Evolutionary conservation across 2,329 filamentous ascomycete genomes (phyloP).

Genomic region (Fusarium chaquense): DNA sequence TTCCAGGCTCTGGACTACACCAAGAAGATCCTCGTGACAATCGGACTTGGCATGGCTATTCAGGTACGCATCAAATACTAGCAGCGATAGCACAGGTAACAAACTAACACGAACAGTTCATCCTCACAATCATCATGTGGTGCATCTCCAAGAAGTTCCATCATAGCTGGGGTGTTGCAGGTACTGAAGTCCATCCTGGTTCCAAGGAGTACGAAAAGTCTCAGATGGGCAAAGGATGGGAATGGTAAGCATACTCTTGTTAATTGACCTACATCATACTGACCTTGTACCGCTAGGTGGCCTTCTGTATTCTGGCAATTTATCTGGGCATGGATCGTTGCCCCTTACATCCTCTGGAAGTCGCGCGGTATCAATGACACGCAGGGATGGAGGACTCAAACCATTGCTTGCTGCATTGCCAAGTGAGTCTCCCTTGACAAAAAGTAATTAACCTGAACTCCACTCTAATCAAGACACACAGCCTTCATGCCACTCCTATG

Average conservation of each 20-base stretch:
- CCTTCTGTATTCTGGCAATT: slow-evolving; percentile 74
- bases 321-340: slow-evolving; percentile 72
- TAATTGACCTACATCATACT: neutral
- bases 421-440: slow-evolving; percentile 52
- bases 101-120: slow-evolving; percentile 57
- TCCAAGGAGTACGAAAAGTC: slow-evolving; percentile 64
- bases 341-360: slow-evolving; percentile 71
- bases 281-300: slow-evolving; percentile 57
- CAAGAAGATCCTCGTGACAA: slow-evolving; percentile 61
- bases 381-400: slow-evolving; percentile 75
- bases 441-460: neutral
- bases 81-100: rapidly evolving
- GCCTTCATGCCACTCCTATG: slow-evolving; percentile 73
- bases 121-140: slow-evolving; percentile 70
- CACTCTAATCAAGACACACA: slow-evolving; percentile 52
- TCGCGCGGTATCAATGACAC: slow-evolving; percentile 72
- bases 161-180: slow-evolving; percentile 68
- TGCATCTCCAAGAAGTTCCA: slow-evolving; percentile 75
- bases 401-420: slow-evolving; percentile 63
- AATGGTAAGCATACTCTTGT: slow-evolving; percentile 65
- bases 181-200: slow-evolving; percentile 68
- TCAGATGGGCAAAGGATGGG: slow-evolving; percentile 67
- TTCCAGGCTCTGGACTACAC: slow-evolving; percentile 60
- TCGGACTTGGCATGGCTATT: slow-evolving; percentile 65
- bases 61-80: slow-evolving; percentile 59